Percentiles rank a stretch among this genome's conserved stretches.
These are phyloP conservation scores for Ceratonia siliqua DNA, from an alignment of 306 rosid species.

Conservation along the genomic window DNA sequence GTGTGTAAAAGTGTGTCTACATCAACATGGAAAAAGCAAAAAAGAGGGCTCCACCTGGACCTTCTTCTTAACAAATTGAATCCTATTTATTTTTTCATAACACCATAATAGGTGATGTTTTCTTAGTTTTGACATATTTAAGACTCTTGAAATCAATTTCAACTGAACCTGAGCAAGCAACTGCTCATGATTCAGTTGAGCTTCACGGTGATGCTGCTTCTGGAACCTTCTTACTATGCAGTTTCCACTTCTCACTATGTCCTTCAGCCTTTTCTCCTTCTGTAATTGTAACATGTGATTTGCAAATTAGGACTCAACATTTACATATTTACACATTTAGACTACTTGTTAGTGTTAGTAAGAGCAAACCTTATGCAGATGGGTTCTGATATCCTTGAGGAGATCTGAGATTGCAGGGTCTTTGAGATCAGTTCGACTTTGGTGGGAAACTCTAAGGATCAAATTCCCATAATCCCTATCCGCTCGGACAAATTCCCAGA, in stretches of 20 bases:
- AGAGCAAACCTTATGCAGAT: conserved; percentile 62
- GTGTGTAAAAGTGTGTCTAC: no score
- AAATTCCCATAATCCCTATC: conserved; percentile 57
- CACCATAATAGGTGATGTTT: conserved; percentile 68
- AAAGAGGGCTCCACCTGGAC: conserved; percentile 55
- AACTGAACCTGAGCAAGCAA: conserved; percentile 65
- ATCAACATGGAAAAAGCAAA: conserved; percentile 67
- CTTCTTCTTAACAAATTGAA: conserved; percentile 47
- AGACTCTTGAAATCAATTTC: conserved; percentile 65
- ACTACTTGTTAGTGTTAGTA: no score
- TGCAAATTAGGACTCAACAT: no score
- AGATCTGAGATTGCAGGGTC: conserved; percentile 51
- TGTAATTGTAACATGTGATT: conserved; percentile 13
- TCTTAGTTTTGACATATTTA: conserved; percentile 56
- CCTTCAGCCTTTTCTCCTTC: conserved; percentile 73
- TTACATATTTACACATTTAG: no score
- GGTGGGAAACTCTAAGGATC: conserved; percentile 41
- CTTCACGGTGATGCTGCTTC: conserved; percentile 49
- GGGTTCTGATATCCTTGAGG: conserved; percentile 44
- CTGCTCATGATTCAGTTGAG: conserved; percentile 34
- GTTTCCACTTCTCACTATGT: conserved; percentile 64
- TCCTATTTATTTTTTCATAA: conserved; percentile 49
- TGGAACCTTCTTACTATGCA: conserved; percentile 79
- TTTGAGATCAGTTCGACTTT: conserved; percentile 39
- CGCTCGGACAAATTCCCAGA: conserved; percentile 64